Percentiles rank a stretch among this genome's conserved stretches.
Conservation (phyloP, 345 rosid genomes). For the Rhodomyrtus tomentosa region DNA sequence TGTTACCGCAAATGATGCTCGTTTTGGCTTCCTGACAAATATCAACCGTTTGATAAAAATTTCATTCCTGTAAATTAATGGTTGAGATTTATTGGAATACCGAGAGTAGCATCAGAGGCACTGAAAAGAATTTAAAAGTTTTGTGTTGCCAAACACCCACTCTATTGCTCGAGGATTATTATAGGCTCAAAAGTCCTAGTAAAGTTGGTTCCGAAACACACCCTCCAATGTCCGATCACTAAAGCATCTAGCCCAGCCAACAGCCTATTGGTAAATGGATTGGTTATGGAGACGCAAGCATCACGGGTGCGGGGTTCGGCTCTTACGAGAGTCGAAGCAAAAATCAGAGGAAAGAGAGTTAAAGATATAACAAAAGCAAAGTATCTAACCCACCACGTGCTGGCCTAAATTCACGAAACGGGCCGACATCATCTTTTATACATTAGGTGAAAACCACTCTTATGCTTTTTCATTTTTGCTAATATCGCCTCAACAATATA, state of each 20-base stretch:
- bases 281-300: too few species aligned
- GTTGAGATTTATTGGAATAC: not conserved
- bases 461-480: not conserved
- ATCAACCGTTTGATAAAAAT: not conserved
- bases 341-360: too few species aligned
- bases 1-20: not conserved
- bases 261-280: fast-evolving
- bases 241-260: not conserved
- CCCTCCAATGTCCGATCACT: not conserved
- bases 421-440: not conserved
- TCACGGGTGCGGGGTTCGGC: too few species aligned
- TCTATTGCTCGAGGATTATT: not conserved
- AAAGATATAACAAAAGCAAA: too few species aligned
- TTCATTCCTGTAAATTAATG: not conserved
- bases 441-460: not conserved
- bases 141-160: not conserved
- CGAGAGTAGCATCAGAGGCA: fast-evolving
- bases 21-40: not conserved
- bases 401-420: not conserved
- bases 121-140: not conserved
- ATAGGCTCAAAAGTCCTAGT: not conserved
- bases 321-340: too few species aligned
- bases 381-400: not conserved
- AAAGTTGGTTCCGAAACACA: not conserved
- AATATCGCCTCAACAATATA: not conserved